Evolutionary conservation across 768 basidiomycete species (phyloP), one percentile per base, ranked within the genome.

Genomic region (Lactifluus pinguis): DNA sequence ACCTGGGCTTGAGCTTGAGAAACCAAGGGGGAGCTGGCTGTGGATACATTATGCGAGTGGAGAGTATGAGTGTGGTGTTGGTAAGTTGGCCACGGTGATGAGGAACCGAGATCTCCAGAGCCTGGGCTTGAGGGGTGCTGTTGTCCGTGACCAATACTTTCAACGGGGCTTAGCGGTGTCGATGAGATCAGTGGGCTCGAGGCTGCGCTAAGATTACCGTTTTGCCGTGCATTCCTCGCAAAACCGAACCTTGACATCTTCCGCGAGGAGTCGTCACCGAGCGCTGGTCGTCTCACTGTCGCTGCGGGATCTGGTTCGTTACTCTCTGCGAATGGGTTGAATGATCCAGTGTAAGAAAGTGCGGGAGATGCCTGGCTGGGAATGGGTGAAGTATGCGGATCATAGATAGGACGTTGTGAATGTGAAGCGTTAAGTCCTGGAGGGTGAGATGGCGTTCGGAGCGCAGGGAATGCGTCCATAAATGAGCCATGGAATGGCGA

Each of bases 181-280:
- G 83, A 66, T 9, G 76, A 75, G 59, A 82, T 82, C 53, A 79
- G 74, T 44, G 85, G 83, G 11, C 85, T 87, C 15, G 82, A 82
- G 4, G 85, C 79, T 8, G 87, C 83, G 0, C 78, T 79, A 63
- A 83, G 84, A 49, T 82, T 81, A 25, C 86, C 62, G 80, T 15
- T 57, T 55, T 66, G 65, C 34, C 63, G 59, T 14, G 60, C 60
- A 25, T 41, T 62, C 21, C 65, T 59, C 2, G 89, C 90, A 68
- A 92, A 92, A 21, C 84, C 86, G 72, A 92, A 92, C 15, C 89
- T 80, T 8, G 89, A 92, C 30, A 89, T 80, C 66, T 85, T 87
- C 65, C 86, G 77, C 49, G 74, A 74, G 4, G 76, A 69, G 49
- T 90, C 88, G 55, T 84, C 83, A 61, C 84, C 83, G 34, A 81